Evolutionary conservation across 306 rosid species (phyloP).

Genomic region (Castanea mollissima): DNA sequence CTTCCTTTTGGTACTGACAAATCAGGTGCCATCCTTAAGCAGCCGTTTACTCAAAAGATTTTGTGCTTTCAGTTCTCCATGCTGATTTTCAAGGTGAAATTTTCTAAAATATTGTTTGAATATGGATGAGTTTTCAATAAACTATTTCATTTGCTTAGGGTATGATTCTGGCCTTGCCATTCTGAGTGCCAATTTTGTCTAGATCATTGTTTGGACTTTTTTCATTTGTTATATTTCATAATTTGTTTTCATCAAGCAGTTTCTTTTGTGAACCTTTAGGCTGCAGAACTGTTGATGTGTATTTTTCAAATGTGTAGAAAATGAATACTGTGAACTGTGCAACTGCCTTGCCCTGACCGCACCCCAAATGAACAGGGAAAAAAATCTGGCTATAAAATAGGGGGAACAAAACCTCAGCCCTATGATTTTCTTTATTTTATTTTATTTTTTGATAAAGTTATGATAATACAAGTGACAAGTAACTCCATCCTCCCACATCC

Average conservation of each 20-base stretch:
- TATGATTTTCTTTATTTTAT: background rate
- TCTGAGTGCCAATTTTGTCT: conserved; percentile 12
- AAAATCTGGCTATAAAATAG: background rate
- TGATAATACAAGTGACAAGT: too few species aligned
- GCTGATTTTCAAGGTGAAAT: conserved; percentile 33
- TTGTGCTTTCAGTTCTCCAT: conserved; percentile 23
- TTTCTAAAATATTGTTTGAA: conserved; percentile 33
- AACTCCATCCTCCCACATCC: background rate
- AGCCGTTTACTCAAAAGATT: conserved; percentile 26
- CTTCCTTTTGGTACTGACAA: conserved; percentile 26
- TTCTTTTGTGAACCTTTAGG: background rate
- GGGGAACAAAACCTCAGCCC: background rate
- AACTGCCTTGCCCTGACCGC: too few species aligned
- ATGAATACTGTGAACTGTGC: background rate
- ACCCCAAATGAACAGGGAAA: background rate
- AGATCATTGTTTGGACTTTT: background rate
- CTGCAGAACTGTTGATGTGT: background rate
- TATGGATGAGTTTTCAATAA: conserved; percentile 23
- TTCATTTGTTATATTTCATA: background rate
- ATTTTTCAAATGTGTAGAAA: background rate
- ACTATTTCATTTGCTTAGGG: conserved; percentile 17
- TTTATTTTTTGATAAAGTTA: background rate
- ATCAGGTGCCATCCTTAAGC: conserved; percentile 32
- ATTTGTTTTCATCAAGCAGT: background rate
- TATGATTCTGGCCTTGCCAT: conserved; percentile 17